Evolutionary conservation across 495 filamentous ascomycete species (phyloP), one percentile per base, ranked within the genome.

Genomic region (Pseudoneurospora amorphoporcata): DNA sequence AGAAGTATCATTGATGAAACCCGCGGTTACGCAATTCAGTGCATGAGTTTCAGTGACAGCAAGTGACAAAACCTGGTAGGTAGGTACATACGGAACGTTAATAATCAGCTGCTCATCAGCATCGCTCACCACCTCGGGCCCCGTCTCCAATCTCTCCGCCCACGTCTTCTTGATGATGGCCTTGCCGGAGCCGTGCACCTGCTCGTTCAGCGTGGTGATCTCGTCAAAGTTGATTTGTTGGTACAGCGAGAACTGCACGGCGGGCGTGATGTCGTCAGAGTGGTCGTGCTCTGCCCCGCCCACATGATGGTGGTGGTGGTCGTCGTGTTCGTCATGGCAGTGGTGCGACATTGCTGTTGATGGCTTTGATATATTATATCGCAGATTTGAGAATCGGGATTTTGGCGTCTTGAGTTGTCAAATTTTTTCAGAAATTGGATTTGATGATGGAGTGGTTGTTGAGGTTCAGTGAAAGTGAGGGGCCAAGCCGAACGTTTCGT

Each of bases 101-200:
- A 98, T 92, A 41, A 99, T 78, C n/a, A 99, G 73, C 83, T 99
- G 94, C 84, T 97, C 95, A 77, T 98, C 95, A 0, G 90, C 89
- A 79, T 95, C 92, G 73, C 94, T 97, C 78, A 85, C 87, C 14
- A 99, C 86, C 80, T 94, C 90, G 0, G 92, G 92, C 74, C 90
- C 83, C 10, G 86, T 79, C 38, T 90, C 80, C 72, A 98, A 75
- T 71, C 95, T 84, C 79, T 97, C 90, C 5, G 87, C 85, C 94
- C 94, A 98, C 61, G 93, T 92, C 83, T 99, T 99, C 81, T 92
- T 87, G n/a, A 94, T 86, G 69, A 98, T 87, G 1, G 87, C 89
- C 70, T 85, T 86, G 41, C 94, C 95, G 3, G 91, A 89, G 45
- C 88, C 88, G 6, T 87, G 81, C 8, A 79, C 79, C 0, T 87